Evolutionary conservation across 345 rosid genomes (phyloP), one percentile per base, ranked within the genome.

Genomic region (Crucihimalaya himalaica): DNA sequence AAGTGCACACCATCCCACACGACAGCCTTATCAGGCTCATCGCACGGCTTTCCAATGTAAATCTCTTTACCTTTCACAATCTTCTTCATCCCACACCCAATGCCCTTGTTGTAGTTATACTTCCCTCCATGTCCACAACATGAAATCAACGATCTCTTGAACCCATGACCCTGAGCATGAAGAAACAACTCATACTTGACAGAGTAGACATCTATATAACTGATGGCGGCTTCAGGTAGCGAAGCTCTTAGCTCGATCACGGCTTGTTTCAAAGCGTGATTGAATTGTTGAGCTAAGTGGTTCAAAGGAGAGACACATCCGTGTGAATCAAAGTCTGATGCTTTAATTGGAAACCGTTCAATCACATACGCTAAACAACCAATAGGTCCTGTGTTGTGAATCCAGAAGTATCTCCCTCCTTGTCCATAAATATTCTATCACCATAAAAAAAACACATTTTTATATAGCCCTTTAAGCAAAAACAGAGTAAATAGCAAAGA

Each of bases 121-220:
- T 81, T 88, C 18, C 98, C 98, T 14, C 97, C 97, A 63, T 84
- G 87, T 0, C 98, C 94, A 46, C 97, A 93, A 43, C 97, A 91
- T 5, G 88, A 78, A 19, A 82, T 83, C 45, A 89, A 37, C 8
- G 93, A 81, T 32, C 87, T 75, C 12, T 47, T 78, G 74, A 93
- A 89, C n/a, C 97, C 94, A 8, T 76, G 75, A 51, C 66, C 83
- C n/a, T 68, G 76, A 4, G 91, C 74, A 21, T 76, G 83, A 70
- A 52, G 65, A 68, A 83, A 55, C 66, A 93, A 82, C 1, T 76
- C 65, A 61, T 88, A 77, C 54, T 91, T 91, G 0, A 77, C 31
- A 0, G 90, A 79, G 79, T 86, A 93, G 13, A 91, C 51, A 70
- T 91, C 96, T 2, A 88, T 79, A 21, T 89, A 88, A 16, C 84